phyloP scores from a whole-genome alignment of 371 early-diverging fungal genomes.

The Mucor mucedo region DNA sequence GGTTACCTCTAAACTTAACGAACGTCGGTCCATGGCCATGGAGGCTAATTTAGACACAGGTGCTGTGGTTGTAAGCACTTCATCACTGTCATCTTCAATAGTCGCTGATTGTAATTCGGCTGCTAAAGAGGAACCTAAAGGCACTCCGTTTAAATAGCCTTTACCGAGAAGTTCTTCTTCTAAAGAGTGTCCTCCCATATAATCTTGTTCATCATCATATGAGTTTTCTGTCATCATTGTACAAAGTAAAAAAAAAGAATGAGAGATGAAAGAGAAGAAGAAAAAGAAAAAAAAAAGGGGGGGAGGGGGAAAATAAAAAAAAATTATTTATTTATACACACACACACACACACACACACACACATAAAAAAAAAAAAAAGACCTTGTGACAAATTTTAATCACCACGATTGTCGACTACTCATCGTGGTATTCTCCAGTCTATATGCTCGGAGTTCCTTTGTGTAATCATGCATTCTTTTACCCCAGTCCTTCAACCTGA shows the following conservation, averaged over 20 bases:
- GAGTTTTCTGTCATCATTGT: slow-evolving; percentile 34
- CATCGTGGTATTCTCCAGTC: slow-evolving; percentile 62
- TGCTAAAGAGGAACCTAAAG: slow-evolving; percentile 52
- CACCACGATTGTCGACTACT: slow-evolving; percentile 56
- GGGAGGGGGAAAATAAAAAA: slow-evolving; percentile 11
- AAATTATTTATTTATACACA: background rate
- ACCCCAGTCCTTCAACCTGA: slow-evolving; percentile 81
- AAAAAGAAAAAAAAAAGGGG: slow-evolving; percentile 7
- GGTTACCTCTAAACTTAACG: slow-evolving; percentile 23
- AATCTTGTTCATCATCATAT: slow-evolving; percentile 44
- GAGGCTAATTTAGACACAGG: slow-evolving; percentile 38
- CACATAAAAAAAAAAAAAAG: slow-evolving; percentile 12
- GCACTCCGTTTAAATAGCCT: slow-evolving; percentile 43
- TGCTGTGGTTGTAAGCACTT: slow-evolving; percentile 4
- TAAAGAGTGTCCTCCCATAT: slow-evolving; percentile 44
- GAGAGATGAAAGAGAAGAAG: slow-evolving; percentile 4
- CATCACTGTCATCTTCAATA: slow-evolving; percentile 11
- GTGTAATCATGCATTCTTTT: slow-evolving; percentile 72
- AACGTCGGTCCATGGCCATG: slow-evolving; percentile 38
- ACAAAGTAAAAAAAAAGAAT: slow-evolving; percentile 1
- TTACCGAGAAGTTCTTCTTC: slow-evolving; percentile 56
- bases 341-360: no score
- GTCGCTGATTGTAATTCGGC: slow-evolving; percentile 57
- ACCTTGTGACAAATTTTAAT: slow-evolving; percentile 12
- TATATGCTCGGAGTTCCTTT: slow-evolving; percentile 64